phyloP scores from a whole-genome alignment of 257 asterid genomes.

The Penstemon newberryi region DNA sequence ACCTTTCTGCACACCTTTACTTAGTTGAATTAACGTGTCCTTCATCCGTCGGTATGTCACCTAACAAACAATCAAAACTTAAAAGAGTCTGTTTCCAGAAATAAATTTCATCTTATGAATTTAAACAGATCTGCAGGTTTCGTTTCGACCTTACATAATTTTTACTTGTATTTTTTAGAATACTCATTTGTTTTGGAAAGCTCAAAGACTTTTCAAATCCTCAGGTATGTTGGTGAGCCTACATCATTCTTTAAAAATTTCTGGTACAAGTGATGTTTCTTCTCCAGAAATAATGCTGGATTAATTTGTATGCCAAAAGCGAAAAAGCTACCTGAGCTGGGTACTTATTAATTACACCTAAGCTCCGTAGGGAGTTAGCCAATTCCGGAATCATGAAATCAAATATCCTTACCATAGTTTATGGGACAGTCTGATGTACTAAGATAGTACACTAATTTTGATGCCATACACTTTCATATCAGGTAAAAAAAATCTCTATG shows the following conservation, averaged over 20 bases:
- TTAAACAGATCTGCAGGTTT: not conserved
- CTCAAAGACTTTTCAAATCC: conserved; percentile 22
- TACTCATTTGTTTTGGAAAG: conserved; percentile 4
- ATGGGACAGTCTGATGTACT: not conserved
- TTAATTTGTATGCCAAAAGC: conserved; percentile 7
- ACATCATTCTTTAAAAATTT: not conserved
- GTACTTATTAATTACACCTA: not conserved
- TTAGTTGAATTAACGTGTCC: conserved; percentile 77
- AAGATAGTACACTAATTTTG: conserved; percentile 4
- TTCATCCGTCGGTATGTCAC: conserved; percentile 92
- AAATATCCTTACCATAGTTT: not conserved
- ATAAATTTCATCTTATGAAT: conserved; percentile 19
- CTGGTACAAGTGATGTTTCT: not conserved
- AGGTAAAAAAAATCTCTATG: conserved; percentile 6
- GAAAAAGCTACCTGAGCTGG: not conserved
- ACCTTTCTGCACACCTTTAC: conserved; percentile 88
- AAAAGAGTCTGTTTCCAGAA: conserved; percentile 9
- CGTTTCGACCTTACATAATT: not conserved
- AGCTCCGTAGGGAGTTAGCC: conserved; percentile 11
- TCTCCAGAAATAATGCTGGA: conserved; percentile 1
- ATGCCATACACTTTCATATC: conserved; percentile 8
- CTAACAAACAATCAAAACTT: conserved; percentile 41
- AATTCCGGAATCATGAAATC: conserved; percentile 15
- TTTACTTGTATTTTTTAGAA: not conserved
- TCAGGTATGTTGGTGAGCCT: not conserved